These are phyloP conservation scores for Lentinus tigrinus DNA, from an alignment of 768 basidiomycete species.

Conservation along the genomic window DNA sequence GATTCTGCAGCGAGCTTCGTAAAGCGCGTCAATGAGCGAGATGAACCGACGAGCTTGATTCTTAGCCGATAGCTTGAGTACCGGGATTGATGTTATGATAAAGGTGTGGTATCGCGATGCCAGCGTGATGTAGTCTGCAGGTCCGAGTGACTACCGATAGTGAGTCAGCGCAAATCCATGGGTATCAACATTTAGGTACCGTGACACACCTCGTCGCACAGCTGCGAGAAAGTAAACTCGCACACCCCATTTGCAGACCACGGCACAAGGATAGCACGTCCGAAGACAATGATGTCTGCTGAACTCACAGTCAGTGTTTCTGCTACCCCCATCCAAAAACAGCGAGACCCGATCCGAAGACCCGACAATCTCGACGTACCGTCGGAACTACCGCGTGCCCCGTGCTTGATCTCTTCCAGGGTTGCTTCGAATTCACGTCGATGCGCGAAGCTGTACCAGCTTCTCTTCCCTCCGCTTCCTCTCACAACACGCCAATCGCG, in stretches of 20 bases:
- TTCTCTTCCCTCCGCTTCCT: conserved; percentile 14
- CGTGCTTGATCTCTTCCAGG: neutral
- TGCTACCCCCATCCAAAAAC: neutral
- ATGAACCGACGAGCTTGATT: conserved; percentile 61
- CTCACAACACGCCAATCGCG: conserved; percentile 44
- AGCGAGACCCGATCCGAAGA: neutral
- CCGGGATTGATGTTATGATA: conserved; percentile 48
- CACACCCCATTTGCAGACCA: conserved; percentile 40
- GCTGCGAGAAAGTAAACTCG: conserved; percentile 48
- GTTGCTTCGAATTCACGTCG: conserved; percentile 23
- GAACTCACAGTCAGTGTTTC: conserved; percentile 16
- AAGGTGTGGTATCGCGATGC: conserved; percentile 50
- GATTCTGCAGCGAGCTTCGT: conserved; percentile 41
- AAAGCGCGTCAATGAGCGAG: conserved; percentile 59
- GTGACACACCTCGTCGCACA: conserved; percentile 49
- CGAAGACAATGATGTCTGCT: conserved; percentile 45
- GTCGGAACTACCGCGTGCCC: neutral
- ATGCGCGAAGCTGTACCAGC: conserved; percentile 34
- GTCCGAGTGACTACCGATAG: conserved; percentile 41
- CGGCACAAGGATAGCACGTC: conserved; percentile 43
- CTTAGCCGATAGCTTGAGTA: conserved; percentile 49
- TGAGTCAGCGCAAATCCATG: neutral
- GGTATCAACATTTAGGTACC: too few relatives aligned
- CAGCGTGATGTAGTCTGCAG: conserved; percentile 58
- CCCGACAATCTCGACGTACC: neutral